phyloP scores from a whole-genome alignment of 768 basidiomycete species.

The Leccinum sublutescens region DNA sequence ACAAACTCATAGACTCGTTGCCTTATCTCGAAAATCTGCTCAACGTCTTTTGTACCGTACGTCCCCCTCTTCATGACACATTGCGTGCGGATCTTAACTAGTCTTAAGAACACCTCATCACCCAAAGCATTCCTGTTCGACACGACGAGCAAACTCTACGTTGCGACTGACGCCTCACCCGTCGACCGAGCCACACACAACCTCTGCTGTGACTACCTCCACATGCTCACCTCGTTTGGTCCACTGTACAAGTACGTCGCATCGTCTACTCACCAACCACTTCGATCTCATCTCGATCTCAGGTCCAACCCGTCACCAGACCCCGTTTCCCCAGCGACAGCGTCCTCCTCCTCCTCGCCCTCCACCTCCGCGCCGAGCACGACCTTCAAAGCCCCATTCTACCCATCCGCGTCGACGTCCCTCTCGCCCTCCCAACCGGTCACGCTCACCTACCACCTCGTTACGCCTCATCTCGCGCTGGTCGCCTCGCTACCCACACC shows the following conservation, averaged over 20 bases:
- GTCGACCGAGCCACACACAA: slow-evolving; percentile 87
- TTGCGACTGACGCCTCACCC: slow-evolving; percentile 93
- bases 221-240: slow-evolving; percentile 83
- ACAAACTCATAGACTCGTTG: slow-evolving; percentile 81
- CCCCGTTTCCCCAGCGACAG: slow-evolving; percentile 1
- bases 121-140: slow-evolving; percentile 96
- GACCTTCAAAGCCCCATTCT: slow-evolving; percentile 49
- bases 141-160: slow-evolving; percentile 75
- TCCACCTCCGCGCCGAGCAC: slow-evolving; percentile 7
- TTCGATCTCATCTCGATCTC: neutral
- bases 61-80: slow-evolving; percentile 16
- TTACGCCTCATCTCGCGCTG: slow-evolving; percentile 69
- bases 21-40: slow-evolving; percentile 86
- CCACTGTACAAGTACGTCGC: slow-evolving; percentile 73
- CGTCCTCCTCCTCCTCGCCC: neutral
- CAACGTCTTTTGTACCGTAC: slow-evolving; percentile 78
- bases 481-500: slow-evolving; percentile 71
- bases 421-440: slow-evolving; percentile 57
- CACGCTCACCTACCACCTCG: slow-evolving; percentile 81
- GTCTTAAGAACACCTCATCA: slow-evolving; percentile 77
- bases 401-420: slow-evolving; percentile 66
- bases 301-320: slow-evolving; percentile 21
- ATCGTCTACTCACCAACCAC: neutral
- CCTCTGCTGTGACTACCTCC: slow-evolving; percentile 88
- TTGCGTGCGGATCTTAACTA: neutral